Conservation (phyloP, 495 filamentous ascomycete genomes). For the Schizothecium vesticola region DNA sequence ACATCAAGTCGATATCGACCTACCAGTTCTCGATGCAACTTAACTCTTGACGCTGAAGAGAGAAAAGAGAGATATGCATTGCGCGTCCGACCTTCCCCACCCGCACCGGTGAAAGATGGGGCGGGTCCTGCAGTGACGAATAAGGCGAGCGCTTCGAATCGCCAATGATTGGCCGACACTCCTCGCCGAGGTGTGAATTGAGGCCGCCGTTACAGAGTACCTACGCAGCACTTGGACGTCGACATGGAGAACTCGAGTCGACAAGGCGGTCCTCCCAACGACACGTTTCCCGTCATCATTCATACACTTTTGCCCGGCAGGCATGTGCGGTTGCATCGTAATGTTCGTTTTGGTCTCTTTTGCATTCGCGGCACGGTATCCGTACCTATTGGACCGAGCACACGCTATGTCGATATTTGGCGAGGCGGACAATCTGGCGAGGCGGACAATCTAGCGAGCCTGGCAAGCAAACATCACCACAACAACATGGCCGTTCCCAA, state of each 20-base stretch:
- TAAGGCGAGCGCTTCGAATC: neutral
- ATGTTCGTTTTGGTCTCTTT: neutral
- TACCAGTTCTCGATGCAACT: neutral
- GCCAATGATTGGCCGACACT: neutral
- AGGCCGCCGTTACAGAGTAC: neutral
- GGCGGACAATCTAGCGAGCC: neutral
- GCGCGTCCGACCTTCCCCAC: neutral
- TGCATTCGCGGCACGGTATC: neutral
- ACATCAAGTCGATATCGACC: neutral
- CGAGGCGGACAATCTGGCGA: neutral
- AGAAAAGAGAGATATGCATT: neutral
- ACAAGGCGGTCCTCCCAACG: neutral
- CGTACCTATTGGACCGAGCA: neutral
- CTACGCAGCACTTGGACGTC: no score
- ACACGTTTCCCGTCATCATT: neutral
- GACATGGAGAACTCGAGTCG: neutral
- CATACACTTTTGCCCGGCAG: neutral
- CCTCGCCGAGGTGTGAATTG: neutral
- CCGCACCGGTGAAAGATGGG: neutral
- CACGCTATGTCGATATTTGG: neutral
- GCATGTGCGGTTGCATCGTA: neutral
- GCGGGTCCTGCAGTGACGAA: neutral
- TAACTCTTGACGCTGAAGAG: neutral
- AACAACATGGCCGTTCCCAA: neutral
- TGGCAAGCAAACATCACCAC: neutral